phyloP scores from a whole-genome alignment of 2,329 filamentous ascomycete species.

The Calonectria montana region DNA sequence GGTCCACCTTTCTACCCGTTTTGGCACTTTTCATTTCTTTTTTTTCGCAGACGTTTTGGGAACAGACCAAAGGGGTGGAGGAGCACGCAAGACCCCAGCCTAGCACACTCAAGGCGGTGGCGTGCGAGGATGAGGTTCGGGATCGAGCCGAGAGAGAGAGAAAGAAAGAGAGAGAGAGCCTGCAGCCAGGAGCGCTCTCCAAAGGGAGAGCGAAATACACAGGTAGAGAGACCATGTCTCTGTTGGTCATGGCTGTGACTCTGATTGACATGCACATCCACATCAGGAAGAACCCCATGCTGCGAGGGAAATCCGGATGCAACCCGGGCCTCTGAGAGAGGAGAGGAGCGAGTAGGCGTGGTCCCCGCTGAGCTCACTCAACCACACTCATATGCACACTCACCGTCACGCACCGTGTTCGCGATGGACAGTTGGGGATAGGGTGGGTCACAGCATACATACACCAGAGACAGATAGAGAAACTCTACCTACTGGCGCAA shows the following conservation, averaged over 20 bases:
- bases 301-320: neutral
- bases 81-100: neutral
- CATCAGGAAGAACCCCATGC: neutral
- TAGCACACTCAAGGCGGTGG: neutral
- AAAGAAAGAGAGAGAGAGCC: no score
- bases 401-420: conserved; percentile 7
- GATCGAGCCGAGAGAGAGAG: no score
- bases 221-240: neutral
- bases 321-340: neutral
- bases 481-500: neutral
- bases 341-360: neutral
- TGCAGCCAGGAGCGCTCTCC: neutral
- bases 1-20: neutral
- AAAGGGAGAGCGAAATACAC: neutral
- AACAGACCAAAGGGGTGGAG: neutral
- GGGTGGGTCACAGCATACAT: neutral
- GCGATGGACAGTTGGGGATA: neutral
- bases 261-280: neutral
- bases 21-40: neutral
- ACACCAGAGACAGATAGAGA: neutral
- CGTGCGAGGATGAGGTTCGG: neutral
- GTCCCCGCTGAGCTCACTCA: neutral
- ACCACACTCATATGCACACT: neutral
- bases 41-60: neutral
- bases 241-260: neutral